A percentile compares a stretch with the other conserved stretches of the same genome.
Conservation (phyloP, 2,329 filamentous ascomycete species). For the Magnaporthiopsis rhizophila region DNA sequence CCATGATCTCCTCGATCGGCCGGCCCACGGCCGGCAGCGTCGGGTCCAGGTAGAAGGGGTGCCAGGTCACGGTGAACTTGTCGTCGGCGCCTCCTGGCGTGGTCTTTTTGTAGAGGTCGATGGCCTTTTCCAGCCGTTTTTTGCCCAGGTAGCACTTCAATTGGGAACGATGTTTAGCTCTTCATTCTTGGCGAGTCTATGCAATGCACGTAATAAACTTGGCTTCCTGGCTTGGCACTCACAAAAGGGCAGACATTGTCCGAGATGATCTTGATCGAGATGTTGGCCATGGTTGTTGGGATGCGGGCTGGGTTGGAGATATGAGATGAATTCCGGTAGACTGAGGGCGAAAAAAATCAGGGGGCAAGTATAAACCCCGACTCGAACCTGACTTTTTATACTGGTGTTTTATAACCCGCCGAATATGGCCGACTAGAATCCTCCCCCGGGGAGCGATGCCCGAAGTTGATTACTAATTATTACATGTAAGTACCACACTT, state of each 20-base stretch:
- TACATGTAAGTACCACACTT: too few relatives aligned
- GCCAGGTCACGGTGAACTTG: constrained; percentile 67
- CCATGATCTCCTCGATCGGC: constrained; percentile 44
- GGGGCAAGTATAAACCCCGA: neutral
- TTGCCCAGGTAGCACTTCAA: constrained; percentile 69
- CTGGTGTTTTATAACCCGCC: too few relatives aligned
- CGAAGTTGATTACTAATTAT: too few relatives aligned
- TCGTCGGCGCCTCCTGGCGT: constrained; percentile 52
- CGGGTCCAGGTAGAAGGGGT: constrained; percentile 74
- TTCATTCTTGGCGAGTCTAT: neutral
- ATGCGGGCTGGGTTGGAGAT: neutral
- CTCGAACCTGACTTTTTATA: neutral
- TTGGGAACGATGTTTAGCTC: constrained; percentile 19
- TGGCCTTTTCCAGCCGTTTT: constrained; percentile 64
- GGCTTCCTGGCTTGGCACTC: constrained; percentile 12
- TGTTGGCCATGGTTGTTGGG: constrained; percentile 53
- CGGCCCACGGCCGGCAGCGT: constrained; percentile 40
- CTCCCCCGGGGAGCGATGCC: too few relatives aligned
- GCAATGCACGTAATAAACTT: neutral
- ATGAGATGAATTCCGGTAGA: neutral
- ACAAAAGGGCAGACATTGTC: constrained; percentile 70
- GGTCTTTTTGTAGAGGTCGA: constrained; percentile 54
- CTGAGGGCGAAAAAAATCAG: too few relatives aligned
- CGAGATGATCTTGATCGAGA: constrained; percentile 70
- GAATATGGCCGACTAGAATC: too few relatives aligned